These are phyloP conservation scores for Novakomyces olei DNA, from an alignment of 805 yeast species.

Conservation along the genomic window DNA sequence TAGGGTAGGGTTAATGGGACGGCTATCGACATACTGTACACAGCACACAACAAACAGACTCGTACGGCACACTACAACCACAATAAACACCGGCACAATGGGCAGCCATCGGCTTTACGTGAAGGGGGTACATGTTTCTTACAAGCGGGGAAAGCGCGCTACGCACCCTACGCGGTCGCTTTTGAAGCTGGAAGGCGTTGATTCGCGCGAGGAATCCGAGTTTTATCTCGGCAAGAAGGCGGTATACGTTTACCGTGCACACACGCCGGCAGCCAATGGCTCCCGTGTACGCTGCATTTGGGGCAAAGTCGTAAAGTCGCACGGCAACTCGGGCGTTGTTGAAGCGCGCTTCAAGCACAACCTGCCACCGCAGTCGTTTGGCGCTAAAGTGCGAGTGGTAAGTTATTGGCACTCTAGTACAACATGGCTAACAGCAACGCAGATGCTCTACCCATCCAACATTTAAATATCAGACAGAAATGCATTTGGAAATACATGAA, in stretches of 20 bases:
- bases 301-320: slow-evolving; percentile 39
- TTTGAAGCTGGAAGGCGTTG: slow-evolving; percentile 92
- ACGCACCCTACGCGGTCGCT: slow-evolving; percentile 96
- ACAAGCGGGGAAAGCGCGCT: slow-evolving; percentile 97
- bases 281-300: slow-evolving; percentile 98
- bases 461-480: too few species aligned
- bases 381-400: slow-evolving; percentile 98
- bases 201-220: slow-evolving; percentile 78
- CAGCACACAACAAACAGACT: too few species aligned
- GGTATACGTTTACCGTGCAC: slow-evolving; percentile 97
- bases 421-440: too few species aligned
- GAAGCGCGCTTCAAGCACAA: slow-evolving; percentile 98
- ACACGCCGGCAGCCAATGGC: slow-evolving; percentile 95
- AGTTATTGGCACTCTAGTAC: too few species aligned
- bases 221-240: slow-evolving; percentile 99
- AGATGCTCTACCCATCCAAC: slow-evolving; percentile 4
- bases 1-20: too few species aligned
- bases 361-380: slow-evolving; percentile 98
- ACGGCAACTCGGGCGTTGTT: slow-evolving; percentile 95
- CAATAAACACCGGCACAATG: too few species aligned
- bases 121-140: slow-evolving; percentile 98
- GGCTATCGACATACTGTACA: too few species aligned
- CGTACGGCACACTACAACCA: too few species aligned
- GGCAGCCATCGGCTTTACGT: slow-evolving; percentile 53
- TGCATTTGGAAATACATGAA: too few species aligned